Evolutionary conservation across 2,329 filamentous ascomycete species (phyloP).

Genomic region (Trichoderma aggressivum): DNA sequence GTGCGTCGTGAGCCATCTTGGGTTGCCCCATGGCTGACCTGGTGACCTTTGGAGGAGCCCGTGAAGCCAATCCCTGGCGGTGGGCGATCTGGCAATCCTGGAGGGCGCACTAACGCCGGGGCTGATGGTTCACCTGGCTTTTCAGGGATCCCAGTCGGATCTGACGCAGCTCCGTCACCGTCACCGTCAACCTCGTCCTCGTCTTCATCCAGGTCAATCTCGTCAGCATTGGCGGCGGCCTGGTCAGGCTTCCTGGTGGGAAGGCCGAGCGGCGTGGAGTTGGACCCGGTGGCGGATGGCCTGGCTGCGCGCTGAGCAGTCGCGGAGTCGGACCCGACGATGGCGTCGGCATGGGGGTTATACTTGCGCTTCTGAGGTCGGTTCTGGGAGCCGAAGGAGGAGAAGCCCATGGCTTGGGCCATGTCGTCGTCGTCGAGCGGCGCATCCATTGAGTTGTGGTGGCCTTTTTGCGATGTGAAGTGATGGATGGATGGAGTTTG

Average conservation of each 20-base stretch:
- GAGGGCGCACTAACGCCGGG: slow-evolving; percentile 32
- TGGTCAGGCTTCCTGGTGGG: slow-evolving; percentile 1
- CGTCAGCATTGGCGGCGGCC: slow-evolving; percentile 38
- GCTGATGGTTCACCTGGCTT: slow-evolving; percentile 4
- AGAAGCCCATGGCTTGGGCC: slow-evolving; percentile 69
- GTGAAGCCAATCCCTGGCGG: slow-evolving; percentile 20
- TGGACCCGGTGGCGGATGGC: slow-evolving; percentile 35
- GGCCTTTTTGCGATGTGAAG: background rate
- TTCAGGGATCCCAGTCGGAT: background rate
- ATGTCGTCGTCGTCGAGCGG: slow-evolving; percentile 40
- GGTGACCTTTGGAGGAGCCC: slow-evolving; percentile 6
- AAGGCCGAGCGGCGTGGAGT: slow-evolving; percentile 35
- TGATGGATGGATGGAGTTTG: background rate
- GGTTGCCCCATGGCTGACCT: slow-evolving; percentile 9
- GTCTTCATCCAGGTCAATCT: slow-evolving; percentile 45
- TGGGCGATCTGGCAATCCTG: slow-evolving; percentile 34
- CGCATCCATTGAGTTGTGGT: slow-evolving; percentile 21
- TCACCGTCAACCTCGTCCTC: slow-evolving; percentile 23
- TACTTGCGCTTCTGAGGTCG: slow-evolving; percentile 61
- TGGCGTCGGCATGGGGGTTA: slow-evolving; percentile 52
- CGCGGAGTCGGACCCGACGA: slow-evolving; percentile 28
- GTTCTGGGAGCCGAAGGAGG: slow-evolving; percentile 60
- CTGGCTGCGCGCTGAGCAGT: slow-evolving; percentile 27
- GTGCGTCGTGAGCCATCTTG: slow-evolving; percentile 20
- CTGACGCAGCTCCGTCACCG: slow-evolving; percentile 19